Base-by-base conservation (phyloP, 148 eudicot genomes). In the Chenopodium formosanum region DNA sequence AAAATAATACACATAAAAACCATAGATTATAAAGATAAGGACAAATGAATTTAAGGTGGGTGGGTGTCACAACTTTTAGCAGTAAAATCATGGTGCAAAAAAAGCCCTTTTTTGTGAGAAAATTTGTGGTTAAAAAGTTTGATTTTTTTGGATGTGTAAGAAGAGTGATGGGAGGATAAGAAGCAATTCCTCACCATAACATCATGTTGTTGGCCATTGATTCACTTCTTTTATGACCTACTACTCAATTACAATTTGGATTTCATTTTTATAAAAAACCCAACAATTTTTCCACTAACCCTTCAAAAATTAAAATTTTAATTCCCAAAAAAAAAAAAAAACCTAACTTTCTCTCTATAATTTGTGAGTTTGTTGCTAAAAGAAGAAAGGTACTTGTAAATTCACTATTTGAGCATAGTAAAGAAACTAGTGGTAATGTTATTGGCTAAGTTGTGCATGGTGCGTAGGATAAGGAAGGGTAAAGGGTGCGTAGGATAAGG, bases 181-280 rank as follows among this genome's bases (percentile, higher is more conserved):
- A 88, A 89, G 89, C 91, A 88, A 86, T 87, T 89, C 82, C 79
- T 83, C 81, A 58, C 77, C 70, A 53, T 63, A 25, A 70, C 70
- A 91, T 93, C 87, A 91, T 93, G 17, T 88, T 91, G 93, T 89
- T 93, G 86, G 91, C 97, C 94, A 93, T 91, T 82, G 53, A 71
- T 68, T 84, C 80, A 81, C 82, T 75, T 70, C 83, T 46, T 60
- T 65, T 81, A 73, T 84, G 81, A 77, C 82, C 83, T 78, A 85
- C 81, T 88, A 86, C 87, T 88, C 88, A 82, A 84, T 77, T 78
- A n/a, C 79, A 82, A 66, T 4, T 77, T 65, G 79, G 72, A 81
- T 79, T 85, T 75, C 29, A 63, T 66, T 84, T 76, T 77, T 64
- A 47, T 66, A 73, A 76, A 83, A 82, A 83, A 25, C 79, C 80